Conservation (phyloP, 83 land plant genomes). For the Thuja plicata region DNA sequence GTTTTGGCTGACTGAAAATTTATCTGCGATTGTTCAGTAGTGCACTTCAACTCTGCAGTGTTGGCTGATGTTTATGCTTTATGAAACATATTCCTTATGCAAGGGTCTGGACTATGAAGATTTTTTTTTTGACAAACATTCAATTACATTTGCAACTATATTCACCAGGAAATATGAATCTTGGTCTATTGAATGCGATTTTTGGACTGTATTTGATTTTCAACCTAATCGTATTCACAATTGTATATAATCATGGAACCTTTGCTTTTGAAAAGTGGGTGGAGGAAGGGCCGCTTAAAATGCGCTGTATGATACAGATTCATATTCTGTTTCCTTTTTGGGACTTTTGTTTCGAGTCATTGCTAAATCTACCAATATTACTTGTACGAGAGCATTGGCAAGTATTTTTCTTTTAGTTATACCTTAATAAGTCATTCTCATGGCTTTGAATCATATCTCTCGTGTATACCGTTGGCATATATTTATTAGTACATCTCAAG, state of each 20-base stretch:
- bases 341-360: neutral
- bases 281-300: neutral
- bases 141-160: neutral
- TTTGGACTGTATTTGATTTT: neutral
- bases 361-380: neutral
- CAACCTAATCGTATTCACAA: no score
- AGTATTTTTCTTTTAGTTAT: neutral
- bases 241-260: neutral
- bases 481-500: neutral
- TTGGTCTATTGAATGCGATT: neutral
- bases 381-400: neutral
- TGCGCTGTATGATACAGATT: neutral
- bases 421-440: neutral
- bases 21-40: neutral
- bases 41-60: neutral
- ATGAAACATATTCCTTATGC: neutral
- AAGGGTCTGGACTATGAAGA: neutral
- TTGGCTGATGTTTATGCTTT: neutral
- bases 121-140: neutral
- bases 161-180: slow-evolving; percentile 2
- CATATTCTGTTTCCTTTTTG: neutral
- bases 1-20: neutral
- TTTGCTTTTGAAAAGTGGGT: neutral
- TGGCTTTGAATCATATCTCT: neutral
- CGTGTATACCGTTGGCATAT: neutral